phyloP scores from a whole-genome alignment of 768 basidiomycete species.

The Calvatia gigantea region DNA sequence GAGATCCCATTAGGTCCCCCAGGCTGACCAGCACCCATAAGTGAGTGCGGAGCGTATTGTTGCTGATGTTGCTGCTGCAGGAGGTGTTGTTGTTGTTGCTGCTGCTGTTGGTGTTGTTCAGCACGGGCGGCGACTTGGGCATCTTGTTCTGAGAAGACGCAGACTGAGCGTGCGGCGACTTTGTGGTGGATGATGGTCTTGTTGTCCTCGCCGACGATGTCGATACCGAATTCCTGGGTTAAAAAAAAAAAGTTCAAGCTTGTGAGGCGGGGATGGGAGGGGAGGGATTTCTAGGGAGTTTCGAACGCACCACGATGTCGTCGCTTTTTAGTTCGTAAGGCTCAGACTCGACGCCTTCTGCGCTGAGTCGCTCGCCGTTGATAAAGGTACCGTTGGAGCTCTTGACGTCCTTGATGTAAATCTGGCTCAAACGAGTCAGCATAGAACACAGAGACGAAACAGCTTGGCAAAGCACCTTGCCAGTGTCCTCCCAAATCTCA shows the following conservation, averaged over 20 bases:
- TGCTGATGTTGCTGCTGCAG: constrained; percentile 21
- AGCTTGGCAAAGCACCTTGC: constrained; percentile 56
- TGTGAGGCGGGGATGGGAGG: constrained; percentile 12
- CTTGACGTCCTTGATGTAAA: constrained; percentile 98
- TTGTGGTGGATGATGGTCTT: constrained; percentile 98
- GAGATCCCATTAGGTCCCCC: constrained; percentile 6
- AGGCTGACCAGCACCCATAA: constrained; percentile 14
- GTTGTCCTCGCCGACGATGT: constrained; percentile 98
- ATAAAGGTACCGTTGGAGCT: constrained; percentile 98
- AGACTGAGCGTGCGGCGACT: constrained; percentile 91
- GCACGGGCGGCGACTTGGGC: constrained; percentile 68
- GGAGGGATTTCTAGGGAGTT: constrained; percentile 2
- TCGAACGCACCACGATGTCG: constrained; percentile 81
- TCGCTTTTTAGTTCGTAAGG: constrained; percentile 93
- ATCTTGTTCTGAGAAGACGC: constrained; percentile 86
- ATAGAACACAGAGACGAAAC: constrained; percentile 4
- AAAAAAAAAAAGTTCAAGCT: too few species aligned
- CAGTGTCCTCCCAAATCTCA: constrained; percentile 94
- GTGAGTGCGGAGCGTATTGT: constrained; percentile 8
- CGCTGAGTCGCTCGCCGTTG: constrained; percentile 88
- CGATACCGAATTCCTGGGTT: constrained; percentile 94
- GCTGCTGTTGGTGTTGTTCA: constrained; percentile 62
- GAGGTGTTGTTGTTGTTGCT: constrained; percentile 34
- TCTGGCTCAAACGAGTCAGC: constrained; percentile 48
- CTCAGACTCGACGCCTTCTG: constrained; percentile 87